These are phyloP conservation scores for Lasiosphaeria miniovina DNA, from an alignment of 495 filamentous ascomycete species.

Conservation along the genomic window DNA sequence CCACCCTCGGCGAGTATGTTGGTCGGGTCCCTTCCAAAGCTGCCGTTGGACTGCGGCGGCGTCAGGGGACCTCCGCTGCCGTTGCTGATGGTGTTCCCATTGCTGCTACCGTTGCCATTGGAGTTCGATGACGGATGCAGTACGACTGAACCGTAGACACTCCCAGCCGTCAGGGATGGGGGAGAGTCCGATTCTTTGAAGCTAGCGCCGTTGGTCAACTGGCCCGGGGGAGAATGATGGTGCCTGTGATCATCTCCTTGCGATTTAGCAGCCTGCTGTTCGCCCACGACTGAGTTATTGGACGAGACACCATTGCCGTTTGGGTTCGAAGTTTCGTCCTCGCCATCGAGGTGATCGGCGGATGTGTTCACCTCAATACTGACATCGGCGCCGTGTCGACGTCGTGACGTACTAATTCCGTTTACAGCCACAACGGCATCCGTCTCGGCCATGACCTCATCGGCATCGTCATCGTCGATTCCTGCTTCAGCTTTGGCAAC, in stretches of 20 bases:
- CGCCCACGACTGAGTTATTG: constrained; percentile 16
- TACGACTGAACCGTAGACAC: too few species aligned
- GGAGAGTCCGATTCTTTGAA: constrained; percentile 28
- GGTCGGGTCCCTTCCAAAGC: constrained; percentile 36
- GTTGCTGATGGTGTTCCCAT: too few species aligned
- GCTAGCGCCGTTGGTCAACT: constrained; percentile 25
- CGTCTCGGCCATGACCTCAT: constrained; percentile 24
- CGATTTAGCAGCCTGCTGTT: constrained; percentile 14
- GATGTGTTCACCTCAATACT: constrained; percentile 45
- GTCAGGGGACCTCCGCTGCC: constrained; percentile 33
- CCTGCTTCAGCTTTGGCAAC: constrained; percentile 23
- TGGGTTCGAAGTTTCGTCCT: constrained; percentile 23
- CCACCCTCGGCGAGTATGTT: constrained; percentile 67
- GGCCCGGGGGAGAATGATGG: constrained; percentile 5
- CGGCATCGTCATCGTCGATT: constrained; percentile 11
- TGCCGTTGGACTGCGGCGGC: constrained; percentile 49
- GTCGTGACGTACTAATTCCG: neutral
- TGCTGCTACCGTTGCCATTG: too few species aligned
- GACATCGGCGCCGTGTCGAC: constrained; percentile 20
- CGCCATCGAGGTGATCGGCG: neutral
- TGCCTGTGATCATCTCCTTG: constrained; percentile 9
- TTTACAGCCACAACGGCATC: neutral
- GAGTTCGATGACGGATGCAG: too few species aligned
- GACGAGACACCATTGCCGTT: constrained; percentile 33
- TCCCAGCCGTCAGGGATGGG: constrained; percentile 16